These are phyloP conservation scores for Mycena albidolilacea DNA, from an alignment of 768 basidiomycete genomes.

Conservation along the genomic window DNA sequence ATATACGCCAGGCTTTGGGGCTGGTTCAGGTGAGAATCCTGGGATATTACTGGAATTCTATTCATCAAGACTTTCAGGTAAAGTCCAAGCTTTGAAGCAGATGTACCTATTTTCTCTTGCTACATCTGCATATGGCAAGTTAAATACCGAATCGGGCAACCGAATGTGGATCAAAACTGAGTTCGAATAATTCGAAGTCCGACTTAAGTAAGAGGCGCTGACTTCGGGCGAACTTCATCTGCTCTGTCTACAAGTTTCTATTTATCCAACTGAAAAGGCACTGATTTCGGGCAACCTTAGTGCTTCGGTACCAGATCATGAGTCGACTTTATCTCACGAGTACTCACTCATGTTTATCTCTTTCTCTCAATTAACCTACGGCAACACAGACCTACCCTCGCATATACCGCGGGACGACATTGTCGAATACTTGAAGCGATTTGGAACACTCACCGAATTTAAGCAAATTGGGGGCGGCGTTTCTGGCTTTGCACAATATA, in stretches of 20 bases:
- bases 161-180: slow-evolving; percentile 5
- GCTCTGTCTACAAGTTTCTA: not conserved
- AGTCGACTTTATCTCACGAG: slow-evolving; percentile 35
- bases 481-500: slow-evolving; percentile 32
- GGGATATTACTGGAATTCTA: not conserved
- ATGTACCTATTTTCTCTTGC: not conserved
- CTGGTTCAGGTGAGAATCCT: slow-evolving; percentile 22
- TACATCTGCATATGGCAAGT: slow-evolving; percentile 11
- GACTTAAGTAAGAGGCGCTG: slow-evolving; percentile 10
- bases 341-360: not conserved
- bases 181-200: slow-evolving; percentile 20
- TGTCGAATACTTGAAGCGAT: slow-evolving; percentile 19
- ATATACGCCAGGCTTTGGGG: slow-evolving; percentile 36
- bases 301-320: slow-evolving; percentile 12
- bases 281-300: too few species aligned
- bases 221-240: not conserved
- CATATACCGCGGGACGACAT: slow-evolving; percentile 16
- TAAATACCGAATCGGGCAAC: not conserved
- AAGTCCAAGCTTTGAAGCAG: slow-evolving; percentile 26
- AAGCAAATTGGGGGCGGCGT: slow-evolving; percentile 16
- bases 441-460: slow-evolving; percentile 31
- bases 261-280: not conserved
- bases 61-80: not conserved
- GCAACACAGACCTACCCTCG: slow-evolving; percentile 24
- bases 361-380: not conserved